Percentiles rank a stretch among this genome's conserved stretches.
Evolutionary conservation across 1,284 basidiomycete species (phyloP).

Genomic region (Sutorius eximius): DNA sequence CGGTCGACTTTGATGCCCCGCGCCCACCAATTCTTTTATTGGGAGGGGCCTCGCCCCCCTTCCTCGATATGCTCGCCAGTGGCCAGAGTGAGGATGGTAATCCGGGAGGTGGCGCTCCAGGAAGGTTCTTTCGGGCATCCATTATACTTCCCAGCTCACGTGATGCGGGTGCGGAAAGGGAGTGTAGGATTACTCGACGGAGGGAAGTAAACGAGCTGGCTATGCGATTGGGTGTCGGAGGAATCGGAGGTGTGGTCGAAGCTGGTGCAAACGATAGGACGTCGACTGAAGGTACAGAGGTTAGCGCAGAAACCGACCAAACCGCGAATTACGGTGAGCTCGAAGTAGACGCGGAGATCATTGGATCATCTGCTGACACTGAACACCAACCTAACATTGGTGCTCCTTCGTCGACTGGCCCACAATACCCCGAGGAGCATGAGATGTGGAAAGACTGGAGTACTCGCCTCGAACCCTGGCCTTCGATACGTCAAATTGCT

Average conservation of each 20-base stretch:
- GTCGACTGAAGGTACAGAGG: constrained; percentile 14
- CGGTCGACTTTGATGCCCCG: constrained; percentile 35
- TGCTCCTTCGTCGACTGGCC: not conserved
- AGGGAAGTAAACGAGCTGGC: constrained; percentile 76
- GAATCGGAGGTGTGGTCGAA: constrained; percentile 68
- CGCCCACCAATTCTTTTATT: constrained; percentile 55
- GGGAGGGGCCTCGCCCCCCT: constrained; percentile 35
- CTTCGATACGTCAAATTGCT: constrained; percentile 65
- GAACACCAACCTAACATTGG: constrained; percentile 1
- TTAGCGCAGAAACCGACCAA: constrained; percentile 1
- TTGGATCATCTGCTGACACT: constrained; percentile 17
- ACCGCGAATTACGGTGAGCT: constrained; percentile 17
- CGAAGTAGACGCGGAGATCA: constrained; percentile 16
- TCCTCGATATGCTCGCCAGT: constrained; percentile 30
- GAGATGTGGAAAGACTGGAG: constrained; percentile 77
- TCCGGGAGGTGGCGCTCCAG: constrained; percentile 10
- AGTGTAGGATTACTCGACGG: constrained; percentile 59
- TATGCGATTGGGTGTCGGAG: constrained; percentile 75
- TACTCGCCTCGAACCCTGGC: constrained; percentile 62
- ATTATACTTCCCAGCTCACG: constrained; percentile 68
- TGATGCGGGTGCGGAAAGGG: constrained; percentile 54
- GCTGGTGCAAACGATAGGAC: constrained; percentile 23
- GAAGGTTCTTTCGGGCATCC: constrained; percentile 68
- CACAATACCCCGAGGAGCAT: constrained; percentile 26
- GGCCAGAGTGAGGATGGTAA: constrained; percentile 25